Conservation (phyloP, 1,284 basidiomycete species). For the Sporisorium graminicola region DNA sequence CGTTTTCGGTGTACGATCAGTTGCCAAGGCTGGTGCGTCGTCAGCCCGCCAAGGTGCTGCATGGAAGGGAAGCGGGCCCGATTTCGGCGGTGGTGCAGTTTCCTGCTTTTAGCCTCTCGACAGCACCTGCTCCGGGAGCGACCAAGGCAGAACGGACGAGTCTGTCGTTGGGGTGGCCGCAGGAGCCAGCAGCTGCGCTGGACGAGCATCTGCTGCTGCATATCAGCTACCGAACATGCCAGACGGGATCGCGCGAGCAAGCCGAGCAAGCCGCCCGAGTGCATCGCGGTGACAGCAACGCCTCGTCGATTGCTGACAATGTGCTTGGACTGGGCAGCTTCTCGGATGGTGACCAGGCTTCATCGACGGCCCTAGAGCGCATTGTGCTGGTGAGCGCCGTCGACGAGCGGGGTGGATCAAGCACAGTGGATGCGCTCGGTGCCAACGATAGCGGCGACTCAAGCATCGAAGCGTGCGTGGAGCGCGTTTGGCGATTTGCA, state of each 20-base stretch:
- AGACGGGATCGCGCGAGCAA: neutral
- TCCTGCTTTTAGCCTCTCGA: conserved; percentile 45
- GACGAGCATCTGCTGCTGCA: conserved; percentile 49
- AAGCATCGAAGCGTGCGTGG: conserved; percentile 30
- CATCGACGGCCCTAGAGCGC: neutral
- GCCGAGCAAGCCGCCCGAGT: neutral
- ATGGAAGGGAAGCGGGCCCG: conserved; percentile 31
- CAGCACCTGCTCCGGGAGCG: neutral
- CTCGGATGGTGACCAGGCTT: neutral
- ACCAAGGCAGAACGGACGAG: neutral
- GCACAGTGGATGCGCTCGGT: conserved; percentile 20
- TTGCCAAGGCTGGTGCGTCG: conserved; percentile 38
- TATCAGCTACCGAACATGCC: conserved; percentile 35
- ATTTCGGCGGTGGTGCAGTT: conserved; percentile 47
- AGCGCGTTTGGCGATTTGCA: conserved; percentile 46
- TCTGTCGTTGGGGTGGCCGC: conserved; percentile 25
- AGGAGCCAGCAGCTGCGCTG: conserved; percentile 24
- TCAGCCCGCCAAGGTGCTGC: conserved; percentile 45
- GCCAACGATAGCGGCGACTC: conserved; percentile 5
- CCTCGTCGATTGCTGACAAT: neutral
- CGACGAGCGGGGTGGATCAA: conserved; percentile 48
- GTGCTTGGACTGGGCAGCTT: conserved; percentile 4
- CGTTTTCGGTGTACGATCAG: conserved; percentile 54
- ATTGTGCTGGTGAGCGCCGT: conserved; percentile 47
- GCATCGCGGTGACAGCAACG: neutral